Evolutionary conservation across 2,329 filamentous ascomycete genomes (phyloP), one percentile per base, ranked within the genome.

Genomic region (Ceratocystis papillata): DNA sequence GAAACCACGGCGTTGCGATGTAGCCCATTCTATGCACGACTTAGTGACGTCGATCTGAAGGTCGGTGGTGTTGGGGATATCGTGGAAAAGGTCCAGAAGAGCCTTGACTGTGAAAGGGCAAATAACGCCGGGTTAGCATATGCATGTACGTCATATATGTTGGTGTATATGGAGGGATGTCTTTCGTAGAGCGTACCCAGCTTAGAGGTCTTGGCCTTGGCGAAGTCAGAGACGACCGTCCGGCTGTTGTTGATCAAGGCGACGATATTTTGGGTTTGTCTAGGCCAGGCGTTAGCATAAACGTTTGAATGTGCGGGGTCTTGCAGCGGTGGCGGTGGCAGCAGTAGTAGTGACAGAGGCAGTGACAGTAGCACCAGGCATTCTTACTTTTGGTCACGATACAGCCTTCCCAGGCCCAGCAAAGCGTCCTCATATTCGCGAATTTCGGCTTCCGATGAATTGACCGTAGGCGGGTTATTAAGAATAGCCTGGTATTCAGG

Each of bases 21-120:
- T 90, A 62, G 94, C 94, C 94, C 94, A 99, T 79, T 97, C 93
- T 85, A 99, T 99, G 80, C 91, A 97, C 78, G 94, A 96, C 79
- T 96, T 96, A 73, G 94, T 99, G 72, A 96, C 90, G 75, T 87
- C 80, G 76, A 96, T 91, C 79, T 99, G 94, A 74, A 87, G 89
- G 75, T 99, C 94, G 80, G 88, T 88, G 72, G 90, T 94, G 78
- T 96, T 88, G 73, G 95, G 94, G 72, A 97, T 96, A 73, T 88
- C 84, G 72, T 89, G 86, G 81, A 97, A 94, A 76, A 96, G 86
- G 77, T 99, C 94, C 76, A 99, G 88, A 30, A 99, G 86, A 78
- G 96, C 91, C 72, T 94, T 93, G 71, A 99, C 94, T 96, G 71
- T 69, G 64, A 62, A 64, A 55, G n/a, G 15, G 25, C 68, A 45